These are phyloP conservation scores for Aspergillus ustus DNA, from an alignment of 2,329 filamentous ascomycete species.

Conservation along the genomic window DNA sequence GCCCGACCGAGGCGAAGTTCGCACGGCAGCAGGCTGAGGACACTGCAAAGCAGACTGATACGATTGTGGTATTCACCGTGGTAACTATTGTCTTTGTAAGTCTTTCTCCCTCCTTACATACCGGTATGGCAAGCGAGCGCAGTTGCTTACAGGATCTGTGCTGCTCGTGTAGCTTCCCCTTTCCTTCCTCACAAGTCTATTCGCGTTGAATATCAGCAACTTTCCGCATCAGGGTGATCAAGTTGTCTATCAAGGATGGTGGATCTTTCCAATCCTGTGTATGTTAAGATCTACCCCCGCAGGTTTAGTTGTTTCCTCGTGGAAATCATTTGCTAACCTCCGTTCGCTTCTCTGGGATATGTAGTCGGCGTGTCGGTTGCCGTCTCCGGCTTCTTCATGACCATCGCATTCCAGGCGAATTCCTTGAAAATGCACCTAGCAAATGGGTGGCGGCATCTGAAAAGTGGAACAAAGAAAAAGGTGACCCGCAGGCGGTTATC, in stretches of 20 bases:
- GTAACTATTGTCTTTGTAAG: constrained; percentile 25
- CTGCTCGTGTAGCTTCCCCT: constrained; percentile 16
- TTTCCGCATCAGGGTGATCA: constrained; percentile 21
- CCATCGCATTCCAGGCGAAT: not conserved
- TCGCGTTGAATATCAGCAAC: constrained; percentile 23
- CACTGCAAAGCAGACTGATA: constrained; percentile 19
- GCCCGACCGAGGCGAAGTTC: constrained; percentile 22
- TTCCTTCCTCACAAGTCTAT: constrained; percentile 24
- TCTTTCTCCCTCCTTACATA: not conserved
- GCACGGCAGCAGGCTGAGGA: constrained; percentile 19
- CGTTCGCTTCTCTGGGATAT: not conserved
- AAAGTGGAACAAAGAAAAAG: not conserved
- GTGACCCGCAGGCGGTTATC: no score
- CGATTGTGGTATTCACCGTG: constrained; percentile 26
- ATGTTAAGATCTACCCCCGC: not conserved
- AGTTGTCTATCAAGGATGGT: constrained; percentile 11
- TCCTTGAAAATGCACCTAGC: not conserved
- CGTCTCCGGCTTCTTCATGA: not conserved
- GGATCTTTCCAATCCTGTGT: constrained; percentile 28
- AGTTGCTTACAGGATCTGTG: not conserved
- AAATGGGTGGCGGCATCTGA: not conserved
- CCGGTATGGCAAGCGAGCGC: no score
- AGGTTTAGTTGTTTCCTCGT: not conserved
- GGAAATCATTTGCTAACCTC: not conserved
- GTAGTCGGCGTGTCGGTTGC: not conserved